Evolutionary conservation across 2,329 filamentous ascomycete genomes (phyloP), one percentile per base, ranked within the genome.

Genomic region (Aureobasidium sp.): DNA sequence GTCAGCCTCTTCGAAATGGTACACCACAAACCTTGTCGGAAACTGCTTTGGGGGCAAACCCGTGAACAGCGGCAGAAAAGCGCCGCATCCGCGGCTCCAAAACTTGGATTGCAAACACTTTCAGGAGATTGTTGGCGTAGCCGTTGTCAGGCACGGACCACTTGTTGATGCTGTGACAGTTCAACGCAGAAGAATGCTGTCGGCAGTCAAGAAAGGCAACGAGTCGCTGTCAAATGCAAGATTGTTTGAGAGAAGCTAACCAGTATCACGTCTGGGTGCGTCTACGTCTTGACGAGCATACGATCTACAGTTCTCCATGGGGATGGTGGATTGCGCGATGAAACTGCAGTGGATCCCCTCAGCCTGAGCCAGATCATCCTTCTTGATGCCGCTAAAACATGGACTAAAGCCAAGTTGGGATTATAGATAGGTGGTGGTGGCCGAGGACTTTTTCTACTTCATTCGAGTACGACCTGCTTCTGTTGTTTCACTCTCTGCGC

Each of bases 261-360:
- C 34, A 36, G 25, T 44, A 47, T 17, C n/a, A 27, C n/a, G n/a
- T 34, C 6, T 31, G 55, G 20, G 29, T 37, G 29, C 27, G 42
- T 42, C 15, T 58, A 42, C 42, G 22, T 25, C 15, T 58, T 36
- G 53, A 57, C 53, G 45, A 34, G 39, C 27, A 34, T 22, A 58
- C 29, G 55, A 58, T 58, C 55, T 58, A n/a, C 55, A 22, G 20
- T 48, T 37, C 53, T 57, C 55, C 55, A 48, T 58, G 55, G 55
- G 55, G 55, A 34, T 36, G 25, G 22, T 47, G 25, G 12, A 58
- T 39, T 58, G 55, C 55, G 55, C 53, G 55, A 58, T 58, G 55
- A 58, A 58, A 47, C 41, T 58, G 55, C 55, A 58, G 42, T 48
- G 42, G 55, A 47, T 58, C 53, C 52, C 53, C 52, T 56, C 53